Base-by-base conservation (phyloP, 106 monocot genomes). In the Platanthera zijinensis region DNA sequence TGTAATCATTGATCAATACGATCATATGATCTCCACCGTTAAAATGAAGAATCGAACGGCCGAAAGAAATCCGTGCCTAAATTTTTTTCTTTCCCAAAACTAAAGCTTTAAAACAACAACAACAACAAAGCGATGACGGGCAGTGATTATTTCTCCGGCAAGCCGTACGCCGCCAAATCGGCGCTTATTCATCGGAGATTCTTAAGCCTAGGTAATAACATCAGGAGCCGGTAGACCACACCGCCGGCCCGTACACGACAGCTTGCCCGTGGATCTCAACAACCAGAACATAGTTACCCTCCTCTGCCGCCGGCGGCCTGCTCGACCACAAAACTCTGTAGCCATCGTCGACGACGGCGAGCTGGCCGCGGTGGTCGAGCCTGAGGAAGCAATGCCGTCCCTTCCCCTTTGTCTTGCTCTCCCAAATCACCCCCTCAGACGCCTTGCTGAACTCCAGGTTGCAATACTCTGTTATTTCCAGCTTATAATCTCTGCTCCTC, bases 321-420 rank as follows among this genome's bases (percentile, higher is more conserved):
- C 77, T 77, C 11, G 1, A 2, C 76, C 77, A 82, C 12, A 82
- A 11, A 17, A 39, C 45, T 28, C 5, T 72, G 17, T 72, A 77
- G 8, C 45, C 10, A 21, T 82, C 82, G 19, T 73, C 77, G 3
- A 19, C 21, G 2, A 82, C 45, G 1, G 61, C 49, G 7, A 82
- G 50, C 77, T 52, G 19, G 8, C 82, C 82, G 28, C 15, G 21
- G 25, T 82, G 72, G 52, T 82, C 63, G 0, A 82, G 63, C 77
- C 82, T 77, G 49, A 64, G 4, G 9, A 82, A 77, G 77, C 82
- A 82, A 15, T 77, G 9, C 51, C 39, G 11, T 39, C 77, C 77
- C 39, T 82, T 61, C 0, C 72, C 72, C 13, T 28, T 18, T 2
- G 72, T 71, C 72, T 19, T 8, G 22, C 57, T 51, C 72, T 61